Percentiles rank a stretch among this genome's conserved stretches.
These are phyloP conservation scores for Rhizophagus clarus DNA, from an alignment of 192 early-diverging fungal genomes.

Conservation along the genomic window DNA sequence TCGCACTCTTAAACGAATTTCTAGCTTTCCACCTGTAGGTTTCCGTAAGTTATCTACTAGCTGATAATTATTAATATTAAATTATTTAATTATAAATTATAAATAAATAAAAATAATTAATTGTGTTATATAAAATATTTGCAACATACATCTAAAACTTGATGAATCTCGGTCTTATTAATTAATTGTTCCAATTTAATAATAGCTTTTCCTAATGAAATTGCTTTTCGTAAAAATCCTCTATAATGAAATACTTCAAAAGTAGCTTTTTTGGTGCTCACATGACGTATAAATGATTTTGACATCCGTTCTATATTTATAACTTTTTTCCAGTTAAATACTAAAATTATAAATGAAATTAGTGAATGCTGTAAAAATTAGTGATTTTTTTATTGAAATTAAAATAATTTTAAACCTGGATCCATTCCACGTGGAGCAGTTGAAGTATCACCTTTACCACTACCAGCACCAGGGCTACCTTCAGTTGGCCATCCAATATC, in stretches of 20 bases:
- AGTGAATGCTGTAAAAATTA: neutral
- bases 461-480: conserved; percentile 47
- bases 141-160: conserved; percentile 60
- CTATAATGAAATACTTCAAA: conserved; percentile 73
- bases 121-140: neutral
- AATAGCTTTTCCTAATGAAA: conserved; percentile 61
- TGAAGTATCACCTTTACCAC: conserved; percentile 68
- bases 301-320: conserved; percentile 65
- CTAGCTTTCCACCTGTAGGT: conserved; percentile 66
- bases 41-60: conserved; percentile 45
- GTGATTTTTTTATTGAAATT: neutral
- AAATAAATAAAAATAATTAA: conserved; percentile 7
- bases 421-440: conserved; percentile 43
- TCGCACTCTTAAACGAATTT: conserved; percentile 64
- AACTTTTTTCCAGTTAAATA: conserved; percentile 54
- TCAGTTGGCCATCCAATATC: conserved; percentile 79
- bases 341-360: conserved; percentile 33
- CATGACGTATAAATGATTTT: conserved; percentile 60
- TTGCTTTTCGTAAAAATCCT: conserved; percentile 55
- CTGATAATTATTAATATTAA: conserved; percentile 14
- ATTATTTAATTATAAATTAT: conserved; percentile 11
- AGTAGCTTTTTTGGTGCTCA: conserved; percentile 67
- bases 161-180: conserved; percentile 65
- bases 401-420: conserved; percentile 51
- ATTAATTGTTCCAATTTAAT: conserved; percentile 61